Conservation (phyloP, 176 grass and related monocot species). For the Triticum dicoccoides region DNA sequence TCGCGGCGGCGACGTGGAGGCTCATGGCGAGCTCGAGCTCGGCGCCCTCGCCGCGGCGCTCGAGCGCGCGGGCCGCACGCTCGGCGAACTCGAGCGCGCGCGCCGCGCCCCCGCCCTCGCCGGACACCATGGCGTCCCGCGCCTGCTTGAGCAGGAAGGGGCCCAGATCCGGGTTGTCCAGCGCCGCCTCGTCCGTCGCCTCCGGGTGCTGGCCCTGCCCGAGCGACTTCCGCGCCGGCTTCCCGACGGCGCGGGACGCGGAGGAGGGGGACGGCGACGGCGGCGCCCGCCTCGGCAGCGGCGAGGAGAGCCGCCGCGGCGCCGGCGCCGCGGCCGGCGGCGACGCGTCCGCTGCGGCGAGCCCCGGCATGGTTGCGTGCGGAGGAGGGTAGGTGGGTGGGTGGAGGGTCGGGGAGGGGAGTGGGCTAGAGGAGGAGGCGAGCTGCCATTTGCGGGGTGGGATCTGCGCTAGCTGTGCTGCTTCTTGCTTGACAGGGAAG, state of each 20-base stretch:
- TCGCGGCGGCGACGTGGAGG: constrained; percentile 91
- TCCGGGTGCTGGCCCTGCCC: background rate
- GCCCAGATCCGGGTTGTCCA: constrained; percentile 99
- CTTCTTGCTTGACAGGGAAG: background rate
- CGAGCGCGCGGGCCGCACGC: constrained; percentile 74
- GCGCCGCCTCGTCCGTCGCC: constrained; percentile 55
- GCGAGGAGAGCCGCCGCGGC: constrained; percentile 44
- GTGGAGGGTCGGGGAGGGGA: background rate
- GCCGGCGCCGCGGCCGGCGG: constrained; percentile 36
- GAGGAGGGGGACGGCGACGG: constrained; percentile 52
- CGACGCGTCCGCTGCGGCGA: constrained; percentile 32
- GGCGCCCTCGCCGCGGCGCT: constrained; percentile 73
- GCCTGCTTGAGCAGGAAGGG: constrained; percentile 95
- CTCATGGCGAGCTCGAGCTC: constrained; percentile 98
- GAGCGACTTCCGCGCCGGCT: constrained; percentile 35
- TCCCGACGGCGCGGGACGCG: constrained; percentile 23
- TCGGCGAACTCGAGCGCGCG: constrained; percentile 91
- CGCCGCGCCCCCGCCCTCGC: constrained; percentile 64
- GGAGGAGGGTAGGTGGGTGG: background rate
- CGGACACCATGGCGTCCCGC: constrained; percentile 79
- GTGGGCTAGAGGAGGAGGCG: background rate
- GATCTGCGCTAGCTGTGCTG: background rate
- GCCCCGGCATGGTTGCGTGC: constrained; percentile 26
- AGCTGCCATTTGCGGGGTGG: constrained; percentile 5
- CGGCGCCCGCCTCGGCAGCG: constrained; percentile 40